Conservation (phyloP, 2,329 filamentous ascomycete species). For the Chaetomiaceae sp. region DNA sequence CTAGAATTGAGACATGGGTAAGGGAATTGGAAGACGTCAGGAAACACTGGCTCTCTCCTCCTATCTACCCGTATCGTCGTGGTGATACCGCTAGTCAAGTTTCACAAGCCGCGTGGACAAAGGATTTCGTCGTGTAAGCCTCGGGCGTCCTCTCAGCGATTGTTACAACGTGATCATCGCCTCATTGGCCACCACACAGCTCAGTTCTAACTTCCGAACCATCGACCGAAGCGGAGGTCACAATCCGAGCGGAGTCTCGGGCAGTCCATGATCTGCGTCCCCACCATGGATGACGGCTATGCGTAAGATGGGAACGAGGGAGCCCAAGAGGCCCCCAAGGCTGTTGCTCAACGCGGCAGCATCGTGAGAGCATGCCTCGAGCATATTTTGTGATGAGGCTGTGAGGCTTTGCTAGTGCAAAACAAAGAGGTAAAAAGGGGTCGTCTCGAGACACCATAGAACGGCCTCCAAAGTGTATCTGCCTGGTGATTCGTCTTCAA, state of each 20-base stretch:
- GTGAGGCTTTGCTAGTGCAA: not conserved
- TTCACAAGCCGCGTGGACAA: too few species aligned
- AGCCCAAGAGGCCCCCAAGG: too few species aligned
- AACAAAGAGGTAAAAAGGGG: not conserved
- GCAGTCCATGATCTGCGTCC: not conserved
- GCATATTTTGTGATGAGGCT: too few species aligned
- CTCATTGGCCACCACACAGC: not conserved
- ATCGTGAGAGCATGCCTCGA: too few species aligned
- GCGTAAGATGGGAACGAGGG: too few species aligned
- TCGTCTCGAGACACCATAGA: conserved; percentile 2
- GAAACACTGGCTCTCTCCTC: too few species aligned
- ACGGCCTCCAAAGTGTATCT: not conserved
- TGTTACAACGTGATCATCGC: not conserved
- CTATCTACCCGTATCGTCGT: too few species aligned
- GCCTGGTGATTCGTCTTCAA: not conserved
- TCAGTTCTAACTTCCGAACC: not conserved
- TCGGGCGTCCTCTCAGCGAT: not conserved
- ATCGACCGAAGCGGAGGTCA: not conserved
- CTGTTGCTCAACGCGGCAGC: too few species aligned
- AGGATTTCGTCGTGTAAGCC: too few species aligned
- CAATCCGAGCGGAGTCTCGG: not conserved
- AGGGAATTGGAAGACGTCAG: not conserved
- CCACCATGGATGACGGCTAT: too few species aligned
- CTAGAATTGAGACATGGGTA: not conserved
- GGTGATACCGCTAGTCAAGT: not conserved